Conservation (phyloP, 306 rosid species). For the Pyrus betulifolia region DNA sequence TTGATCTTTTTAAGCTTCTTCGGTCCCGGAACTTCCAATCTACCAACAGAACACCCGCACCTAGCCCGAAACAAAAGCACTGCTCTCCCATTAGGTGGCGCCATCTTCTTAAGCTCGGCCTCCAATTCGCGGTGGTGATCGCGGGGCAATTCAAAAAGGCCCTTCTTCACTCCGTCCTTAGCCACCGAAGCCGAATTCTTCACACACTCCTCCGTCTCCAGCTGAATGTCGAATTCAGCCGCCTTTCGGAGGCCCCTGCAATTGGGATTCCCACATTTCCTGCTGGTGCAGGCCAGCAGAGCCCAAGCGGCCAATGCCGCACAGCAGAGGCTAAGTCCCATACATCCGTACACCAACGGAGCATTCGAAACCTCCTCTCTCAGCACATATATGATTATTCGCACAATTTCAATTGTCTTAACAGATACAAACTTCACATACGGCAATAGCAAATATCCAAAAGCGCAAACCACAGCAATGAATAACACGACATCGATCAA, state of each 20-base stretch:
- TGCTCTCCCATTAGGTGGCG: conserved; percentile 87
- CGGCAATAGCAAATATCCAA: conserved; percentile 61
- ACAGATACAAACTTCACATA: conserved; percentile 36
- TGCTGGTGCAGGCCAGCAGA: conserved; percentile 47
- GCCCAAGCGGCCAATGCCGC: conserved; percentile 76
- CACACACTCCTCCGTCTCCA: conserved; percentile 94
- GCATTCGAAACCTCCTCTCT: conserved; percentile 63
- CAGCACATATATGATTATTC: conserved; percentile 29
- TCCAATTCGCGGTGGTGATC: conserved; percentile 89
- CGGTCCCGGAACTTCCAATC: conserved; percentile 90
- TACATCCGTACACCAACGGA: conserved; percentile 63
- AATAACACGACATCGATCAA: conserved; percentile 60
- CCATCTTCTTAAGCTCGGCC: conserved; percentile 96
- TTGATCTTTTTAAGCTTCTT: conserved; percentile 70
- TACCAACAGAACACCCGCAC: conserved; percentile 97
- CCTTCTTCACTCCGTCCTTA: conserved; percentile 55
- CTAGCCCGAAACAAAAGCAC: conserved; percentile 71
- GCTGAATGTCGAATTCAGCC: conserved; percentile 88
- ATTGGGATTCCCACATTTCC: conserved; percentile 72
- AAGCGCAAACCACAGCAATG: conserved; percentile 61
- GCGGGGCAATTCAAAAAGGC: conserved; percentile 73
- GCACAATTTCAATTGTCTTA: conserved; percentile 25
- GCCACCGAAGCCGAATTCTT: conserved; percentile 48
- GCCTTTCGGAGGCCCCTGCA: conserved; percentile 77
- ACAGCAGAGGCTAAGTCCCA: conserved; percentile 46